Percentiles rank a stretch among this genome's conserved stretches.
phyloP scores from a whole-genome alignment of 371 early-diverging fungal species.

The Actinomortierella wolfii region DNA sequence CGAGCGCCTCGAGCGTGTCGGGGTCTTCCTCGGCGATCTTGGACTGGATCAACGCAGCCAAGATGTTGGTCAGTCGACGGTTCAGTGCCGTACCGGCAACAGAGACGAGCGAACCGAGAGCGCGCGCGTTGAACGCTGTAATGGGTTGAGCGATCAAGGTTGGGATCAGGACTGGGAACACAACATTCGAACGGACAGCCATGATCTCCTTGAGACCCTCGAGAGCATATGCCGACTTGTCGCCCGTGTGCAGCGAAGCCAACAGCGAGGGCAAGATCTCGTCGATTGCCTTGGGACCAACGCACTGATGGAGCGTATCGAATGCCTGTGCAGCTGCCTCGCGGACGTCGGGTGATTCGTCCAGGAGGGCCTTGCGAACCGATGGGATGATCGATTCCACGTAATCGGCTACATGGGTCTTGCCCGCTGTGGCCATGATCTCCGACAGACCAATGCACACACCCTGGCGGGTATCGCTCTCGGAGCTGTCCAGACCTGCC shows the following conservation, averaged over 20 bases:
- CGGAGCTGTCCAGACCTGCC: slow-evolving; percentile 71
- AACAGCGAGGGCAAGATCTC: slow-evolving; percentile 88
- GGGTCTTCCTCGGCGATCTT: slow-evolving; percentile 65
- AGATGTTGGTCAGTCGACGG: slow-evolving; percentile 76
- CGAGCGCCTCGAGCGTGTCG: slow-evolving; percentile 70
- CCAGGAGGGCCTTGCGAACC: slow-evolving; percentile 81
- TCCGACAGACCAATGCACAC: slow-evolving; percentile 93
- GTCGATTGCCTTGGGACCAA: slow-evolving; percentile 92
- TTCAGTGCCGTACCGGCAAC: slow-evolving; percentile 90
- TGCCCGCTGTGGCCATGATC: slow-evolving; percentile 87
- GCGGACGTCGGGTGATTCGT: slow-evolving; percentile 81
- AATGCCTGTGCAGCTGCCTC: slow-evolving; percentile 96
- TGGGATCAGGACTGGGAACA: slow-evolving; percentile 96
- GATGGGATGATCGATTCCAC: slow-evolving; percentile 80
- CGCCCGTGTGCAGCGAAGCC: slow-evolving; percentile 74
- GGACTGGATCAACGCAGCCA: slow-evolving; percentile 83
- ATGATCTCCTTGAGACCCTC: slow-evolving; percentile 96
- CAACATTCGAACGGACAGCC: slow-evolving; percentile 92
- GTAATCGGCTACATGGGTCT: slow-evolving; percentile 82
- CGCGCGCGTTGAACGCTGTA: slow-evolving; percentile 89
- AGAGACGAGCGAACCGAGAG: slow-evolving; percentile 86
- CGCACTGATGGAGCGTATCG: slow-evolving; percentile 87
- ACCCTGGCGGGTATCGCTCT: slow-evolving; percentile 81
- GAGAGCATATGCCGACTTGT: slow-evolving; percentile 78
- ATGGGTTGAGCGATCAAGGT: slow-evolving; percentile 90